A percentile compares a stretch with the other conserved stretches of the same genome.
Evolutionary conservation across 345 rosid genomes (phyloP).

Genomic region (Hibiscus tridactylites): DNA sequence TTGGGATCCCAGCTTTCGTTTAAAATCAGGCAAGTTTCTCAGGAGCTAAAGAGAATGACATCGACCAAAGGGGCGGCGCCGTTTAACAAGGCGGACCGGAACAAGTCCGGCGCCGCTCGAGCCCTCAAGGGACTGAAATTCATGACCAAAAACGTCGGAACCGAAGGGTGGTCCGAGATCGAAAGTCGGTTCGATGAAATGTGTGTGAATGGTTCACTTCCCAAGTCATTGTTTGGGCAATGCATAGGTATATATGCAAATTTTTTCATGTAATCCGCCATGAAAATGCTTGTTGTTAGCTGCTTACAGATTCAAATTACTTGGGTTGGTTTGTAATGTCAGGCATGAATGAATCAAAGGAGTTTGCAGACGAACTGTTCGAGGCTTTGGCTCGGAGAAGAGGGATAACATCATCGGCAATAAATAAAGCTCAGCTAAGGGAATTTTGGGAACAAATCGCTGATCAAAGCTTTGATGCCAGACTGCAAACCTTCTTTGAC

Average conservation of each 20-base stretch:
- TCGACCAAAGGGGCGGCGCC: constrained; percentile 20
- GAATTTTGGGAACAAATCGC: constrained; percentile 74
- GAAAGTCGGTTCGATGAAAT: constrained; percentile 48
- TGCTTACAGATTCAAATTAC: no score
- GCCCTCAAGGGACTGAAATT: constrained; percentile 63
- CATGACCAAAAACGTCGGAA: constrained; percentile 36
- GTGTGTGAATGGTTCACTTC: constrained; percentile 43
- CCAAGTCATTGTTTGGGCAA: constrained; percentile 50
- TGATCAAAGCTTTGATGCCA: constrained; percentile 62
- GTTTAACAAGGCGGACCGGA: constrained; percentile 37
- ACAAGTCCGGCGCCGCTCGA: constrained; percentile 58
- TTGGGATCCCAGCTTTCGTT: constrained; percentile 33
- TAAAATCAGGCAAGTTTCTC: constrained; percentile 44
- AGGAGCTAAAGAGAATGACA: constrained; percentile 44
- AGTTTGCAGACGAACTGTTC: constrained; percentile 53
- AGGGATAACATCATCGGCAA: constrained; percentile 36
- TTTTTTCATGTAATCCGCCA: neutral
- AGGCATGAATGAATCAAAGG: constrained; percentile 78
- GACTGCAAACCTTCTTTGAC: constrained; percentile 75
- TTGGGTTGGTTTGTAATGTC: neutral
- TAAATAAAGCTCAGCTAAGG: constrained; percentile 42
- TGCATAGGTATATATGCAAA: constrained; percentile 46
- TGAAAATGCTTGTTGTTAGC: neutral
- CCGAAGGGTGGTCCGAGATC: constrained; percentile 53
- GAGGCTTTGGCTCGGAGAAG: constrained; percentile 61